Conservation (phyloP, 2,329 filamentous ascomycete species). For the Epichloe gansuensis region DNA sequence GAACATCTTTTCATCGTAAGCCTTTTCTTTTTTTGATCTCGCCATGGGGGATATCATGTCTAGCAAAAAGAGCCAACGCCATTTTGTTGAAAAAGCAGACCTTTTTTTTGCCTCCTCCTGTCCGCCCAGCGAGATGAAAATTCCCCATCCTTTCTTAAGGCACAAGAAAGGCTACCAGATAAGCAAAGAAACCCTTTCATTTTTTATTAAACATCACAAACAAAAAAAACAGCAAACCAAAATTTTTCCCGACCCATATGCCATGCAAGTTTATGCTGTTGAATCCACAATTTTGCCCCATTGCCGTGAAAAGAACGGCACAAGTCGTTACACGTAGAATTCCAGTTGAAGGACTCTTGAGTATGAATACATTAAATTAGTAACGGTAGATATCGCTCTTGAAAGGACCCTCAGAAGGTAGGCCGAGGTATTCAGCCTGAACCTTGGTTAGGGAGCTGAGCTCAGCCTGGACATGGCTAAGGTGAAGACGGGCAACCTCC, state of each 20-base stretch:
- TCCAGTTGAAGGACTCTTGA: conserved; percentile 28
- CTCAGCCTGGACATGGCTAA: conserved; percentile 88
- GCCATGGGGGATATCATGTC: conserved; percentile 20
- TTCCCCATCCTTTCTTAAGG: conserved; percentile 7
- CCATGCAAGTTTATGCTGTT: conserved; percentile 32
- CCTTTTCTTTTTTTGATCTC: conserved; percentile 16
- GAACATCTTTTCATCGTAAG: not conserved
- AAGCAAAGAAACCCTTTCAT: conserved; percentile 8
- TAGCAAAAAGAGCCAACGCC: conserved; percentile 25
- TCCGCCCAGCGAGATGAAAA: conserved; percentile 15
- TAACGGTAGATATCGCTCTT: conserved; percentile 69
- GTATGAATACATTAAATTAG: conserved; percentile 26
- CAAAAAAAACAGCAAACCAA: conserved; percentile 10
- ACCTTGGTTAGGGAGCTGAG: conserved; percentile 71
- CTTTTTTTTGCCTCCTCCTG: conserved; percentile 19
- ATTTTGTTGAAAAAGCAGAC: conserved; percentile 29
- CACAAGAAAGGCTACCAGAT: conserved; percentile 5
- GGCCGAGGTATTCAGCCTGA: conserved; percentile 90
- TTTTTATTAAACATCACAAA: conserved; percentile 4
- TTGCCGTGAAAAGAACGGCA: conserved; percentile 18
- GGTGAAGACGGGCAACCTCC: conserved; percentile 91
- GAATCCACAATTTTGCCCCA: conserved; percentile 28
- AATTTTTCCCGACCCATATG: conserved; percentile 22
- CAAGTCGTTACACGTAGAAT: conserved; percentile 24
- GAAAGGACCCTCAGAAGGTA: conserved; percentile 79